phyloP scores from a whole-genome alignment of 2,329 filamentous ascomycete genomes.

The Ophiostoma novo-ulmi region DNA sequence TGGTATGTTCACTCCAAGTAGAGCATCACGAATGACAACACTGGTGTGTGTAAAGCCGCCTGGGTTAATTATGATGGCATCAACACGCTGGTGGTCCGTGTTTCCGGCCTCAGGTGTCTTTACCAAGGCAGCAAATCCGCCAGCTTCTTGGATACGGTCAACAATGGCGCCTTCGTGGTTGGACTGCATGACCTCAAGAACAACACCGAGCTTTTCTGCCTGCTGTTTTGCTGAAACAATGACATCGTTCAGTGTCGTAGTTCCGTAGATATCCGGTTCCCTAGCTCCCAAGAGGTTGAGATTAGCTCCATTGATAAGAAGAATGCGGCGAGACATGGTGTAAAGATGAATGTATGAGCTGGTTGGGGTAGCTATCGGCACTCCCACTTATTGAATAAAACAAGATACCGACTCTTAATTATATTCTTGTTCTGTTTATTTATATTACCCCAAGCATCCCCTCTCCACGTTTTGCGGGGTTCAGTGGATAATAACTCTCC shows the following conservation, averaged over 20 bases:
- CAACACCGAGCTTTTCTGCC: slow-evolving; percentile 43
- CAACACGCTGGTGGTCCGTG: slow-evolving; percentile 35
- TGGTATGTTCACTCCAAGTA: slow-evolving; percentile 62
- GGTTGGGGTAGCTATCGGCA: not conserved
- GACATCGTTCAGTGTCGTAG: slow-evolving; percentile 61
- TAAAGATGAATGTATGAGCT: not conserved
- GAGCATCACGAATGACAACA: slow-evolving; percentile 68
- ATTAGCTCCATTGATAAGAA: slow-evolving; percentile 77
- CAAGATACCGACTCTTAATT: not conserved
- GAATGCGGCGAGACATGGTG: slow-evolving; percentile 46
- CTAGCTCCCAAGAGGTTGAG: slow-evolving; percentile 73
- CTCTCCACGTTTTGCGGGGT: not conserved
- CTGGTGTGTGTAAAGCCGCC: slow-evolving; percentile 72
- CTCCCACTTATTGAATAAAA: not conserved
- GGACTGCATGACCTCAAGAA: slow-evolving; percentile 61
- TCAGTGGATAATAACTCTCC: slow-evolving; percentile 1
- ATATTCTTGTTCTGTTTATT: not conserved
- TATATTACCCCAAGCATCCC: not conserved
- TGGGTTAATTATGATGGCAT: slow-evolving; percentile 70
- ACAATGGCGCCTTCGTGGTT: slow-evolving; percentile 73
- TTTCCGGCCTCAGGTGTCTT: not conserved
- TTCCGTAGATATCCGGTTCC: slow-evolving; percentile 69
- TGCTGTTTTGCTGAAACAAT: slow-evolving; percentile 46
- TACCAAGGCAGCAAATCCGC: slow-evolving; percentile 12
- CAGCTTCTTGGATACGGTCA: slow-evolving; percentile 59